Percentiles rank a stretch among this genome's conserved stretches.
Conservation (phyloP, 1,139 yeast species). For the Citeromyces hawaiiensis region DNA sequence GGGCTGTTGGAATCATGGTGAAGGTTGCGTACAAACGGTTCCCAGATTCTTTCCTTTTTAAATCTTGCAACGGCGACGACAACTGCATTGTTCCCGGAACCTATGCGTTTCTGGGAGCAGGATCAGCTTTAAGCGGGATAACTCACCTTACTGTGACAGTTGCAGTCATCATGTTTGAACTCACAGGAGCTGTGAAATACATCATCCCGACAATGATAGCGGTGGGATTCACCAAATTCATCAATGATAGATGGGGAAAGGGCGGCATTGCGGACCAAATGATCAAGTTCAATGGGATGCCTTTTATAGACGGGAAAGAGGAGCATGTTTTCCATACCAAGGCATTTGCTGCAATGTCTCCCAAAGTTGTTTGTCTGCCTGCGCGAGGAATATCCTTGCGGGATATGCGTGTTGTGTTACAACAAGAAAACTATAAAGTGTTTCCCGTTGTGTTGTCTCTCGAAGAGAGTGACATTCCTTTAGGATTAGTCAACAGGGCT, state of each 20-base stretch:
- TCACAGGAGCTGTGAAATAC: constrained; percentile 85
- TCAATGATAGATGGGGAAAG: constrained; percentile 59
- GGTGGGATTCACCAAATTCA: constrained; percentile 77
- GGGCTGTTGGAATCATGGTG: constrained; percentile 65
- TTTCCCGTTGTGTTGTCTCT: constrained; percentile 35
- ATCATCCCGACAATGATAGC: constrained; percentile 94
- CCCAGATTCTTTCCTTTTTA: constrained; percentile 29
- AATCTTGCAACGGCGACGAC: constrained; percentile 25
- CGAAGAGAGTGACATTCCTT: constrained; percentile 13
- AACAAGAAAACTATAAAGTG: constrained; percentile 29
- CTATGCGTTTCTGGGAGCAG: constrained; percentile 95
- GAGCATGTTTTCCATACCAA: constrained; percentile 39
- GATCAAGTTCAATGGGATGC: constrained; percentile 81
- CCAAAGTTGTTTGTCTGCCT: constrained; percentile 34
- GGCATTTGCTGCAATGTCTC: constrained; percentile 52
- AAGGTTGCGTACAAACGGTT: constrained; percentile 36
- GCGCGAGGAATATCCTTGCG: constrained; percentile 22
- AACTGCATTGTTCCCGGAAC: constrained; percentile 83
- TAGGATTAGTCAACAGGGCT: constrained; percentile 20
- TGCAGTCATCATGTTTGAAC: constrained; percentile 89
- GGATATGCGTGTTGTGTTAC: constrained; percentile 24
- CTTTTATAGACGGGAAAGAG: constrained; percentile 67
- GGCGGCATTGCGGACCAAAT: constrained; percentile 94
- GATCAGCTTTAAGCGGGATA: constrained; percentile 87
- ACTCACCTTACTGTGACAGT: constrained; percentile 88